phyloP scores from a whole-genome alignment of 208 protist species.

The Acanthamoeba polyphaga region DNA sequence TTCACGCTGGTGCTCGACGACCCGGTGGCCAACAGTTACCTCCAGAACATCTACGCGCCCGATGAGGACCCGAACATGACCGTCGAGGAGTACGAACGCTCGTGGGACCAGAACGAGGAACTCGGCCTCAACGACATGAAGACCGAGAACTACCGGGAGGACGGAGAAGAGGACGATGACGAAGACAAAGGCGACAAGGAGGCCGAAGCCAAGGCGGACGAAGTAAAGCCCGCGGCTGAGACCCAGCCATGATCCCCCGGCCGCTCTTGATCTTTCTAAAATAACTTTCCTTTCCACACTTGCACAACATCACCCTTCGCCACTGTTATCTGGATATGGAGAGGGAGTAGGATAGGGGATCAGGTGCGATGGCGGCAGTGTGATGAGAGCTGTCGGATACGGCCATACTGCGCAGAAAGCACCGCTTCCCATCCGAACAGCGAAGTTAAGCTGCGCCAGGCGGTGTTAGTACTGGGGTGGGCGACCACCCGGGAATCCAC shows the following conservation, averaged over 20 bases:
- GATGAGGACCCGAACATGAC: conserved; percentile 90
- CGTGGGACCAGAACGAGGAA: conserved; percentile 90
- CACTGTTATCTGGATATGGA: too few species aligned
- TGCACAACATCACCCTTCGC: too few species aligned
- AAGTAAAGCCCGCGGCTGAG: background rate
- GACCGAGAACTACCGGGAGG: conserved; percentile 71
- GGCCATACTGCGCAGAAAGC: too few species aligned
- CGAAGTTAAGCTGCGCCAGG: too few species aligned
- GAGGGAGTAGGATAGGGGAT: too few species aligned
- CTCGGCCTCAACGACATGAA: conserved; percentile 92
- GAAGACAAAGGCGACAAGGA: background rate
- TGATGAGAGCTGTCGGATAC: too few species aligned
- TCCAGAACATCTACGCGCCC: conserved; percentile 90
- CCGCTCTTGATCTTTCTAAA: too few species aligned
- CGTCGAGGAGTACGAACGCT: conserved; percentile 89
- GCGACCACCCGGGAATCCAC: too few species aligned
- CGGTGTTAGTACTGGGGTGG: too few species aligned
- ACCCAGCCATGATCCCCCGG: background rate
- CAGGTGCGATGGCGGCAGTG: too few species aligned
- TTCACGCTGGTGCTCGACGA: conserved; percentile 92
- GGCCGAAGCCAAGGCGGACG: background rate
- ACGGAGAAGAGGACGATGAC: background rate
- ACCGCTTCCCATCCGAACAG: too few species aligned
- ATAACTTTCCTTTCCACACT: too few species aligned
- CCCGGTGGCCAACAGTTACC: conserved; percentile 87